These are phyloP conservation scores for Sphagnum fallax DNA, from an alignment of 228 moss, liverwort and hornwort genomes.

Conservation along the genomic window DNA sequence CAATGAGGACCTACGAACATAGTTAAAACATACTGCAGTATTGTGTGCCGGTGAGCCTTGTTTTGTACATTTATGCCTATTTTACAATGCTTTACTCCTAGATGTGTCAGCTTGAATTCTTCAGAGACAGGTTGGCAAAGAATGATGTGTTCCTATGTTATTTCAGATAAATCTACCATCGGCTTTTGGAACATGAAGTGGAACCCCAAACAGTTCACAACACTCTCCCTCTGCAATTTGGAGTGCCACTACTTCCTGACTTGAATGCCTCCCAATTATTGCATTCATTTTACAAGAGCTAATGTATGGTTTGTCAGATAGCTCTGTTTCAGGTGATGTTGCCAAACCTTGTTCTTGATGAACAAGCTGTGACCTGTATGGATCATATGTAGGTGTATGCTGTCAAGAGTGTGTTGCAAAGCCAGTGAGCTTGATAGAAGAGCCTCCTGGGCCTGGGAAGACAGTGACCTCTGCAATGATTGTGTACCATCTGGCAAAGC, in stretches of 20 bases:
- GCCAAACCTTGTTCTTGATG: too few species aligned
- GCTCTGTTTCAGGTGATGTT: too few species aligned
- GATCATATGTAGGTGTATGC: conserved; percentile 28
- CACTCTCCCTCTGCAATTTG: conserved; percentile 55
- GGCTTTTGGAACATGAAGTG: conserved; percentile 50
- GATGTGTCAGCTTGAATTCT: neutral
- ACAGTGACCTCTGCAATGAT: conserved; percentile 65
- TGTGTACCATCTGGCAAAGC: conserved; percentile 64
- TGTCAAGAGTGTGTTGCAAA: conserved; percentile 57
- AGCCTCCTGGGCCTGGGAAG: conserved; percentile 60
- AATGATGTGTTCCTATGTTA: neutral
- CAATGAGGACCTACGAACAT: too few species aligned
- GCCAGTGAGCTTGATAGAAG: conserved; percentile 63
- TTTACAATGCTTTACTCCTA: too few species aligned
- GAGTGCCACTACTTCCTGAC: conserved; percentile 59
- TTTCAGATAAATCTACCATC: conserved; percentile 56
- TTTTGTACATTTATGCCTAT: too few species aligned
- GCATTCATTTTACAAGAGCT: neutral
- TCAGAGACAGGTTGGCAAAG: neutral
- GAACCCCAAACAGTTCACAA: conserved; percentile 50
- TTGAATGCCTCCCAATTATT: conserved; percentile 53
- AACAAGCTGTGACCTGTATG: too few species aligned
- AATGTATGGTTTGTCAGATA: too few species aligned
- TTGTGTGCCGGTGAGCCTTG: too few species aligned
- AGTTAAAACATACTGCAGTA: too few species aligned